phyloP scores from a whole-genome alignment of 1,284 basidiomycete species.

The Rhodotorula glutinis region DNA sequence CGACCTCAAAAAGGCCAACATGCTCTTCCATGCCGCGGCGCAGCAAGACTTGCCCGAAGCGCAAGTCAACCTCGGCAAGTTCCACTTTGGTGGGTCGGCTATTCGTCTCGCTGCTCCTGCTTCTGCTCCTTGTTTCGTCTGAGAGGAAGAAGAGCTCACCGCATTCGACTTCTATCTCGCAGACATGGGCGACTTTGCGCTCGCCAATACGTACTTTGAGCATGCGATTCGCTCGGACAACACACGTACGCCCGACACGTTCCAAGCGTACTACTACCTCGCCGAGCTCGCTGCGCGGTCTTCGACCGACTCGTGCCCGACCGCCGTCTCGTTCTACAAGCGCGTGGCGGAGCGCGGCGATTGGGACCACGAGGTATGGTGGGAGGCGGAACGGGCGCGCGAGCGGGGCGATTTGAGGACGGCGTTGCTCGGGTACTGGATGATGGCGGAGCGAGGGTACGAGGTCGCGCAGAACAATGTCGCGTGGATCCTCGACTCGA shows the following conservation, averaged over 20 bases:
- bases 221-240: slow-evolving; percentile 70
- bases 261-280: slow-evolving; percentile 88
- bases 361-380: slow-evolving; percentile 76
- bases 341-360: slow-evolving; percentile 79
- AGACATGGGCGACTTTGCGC: slow-evolving; percentile 63
- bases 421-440: slow-evolving; percentile 88
- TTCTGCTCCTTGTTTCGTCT: background rate
- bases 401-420: slow-evolving; percentile 61
- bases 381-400: slow-evolving; percentile 79
- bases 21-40: slow-evolving; percentile 75
- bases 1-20: slow-evolving; percentile 57
- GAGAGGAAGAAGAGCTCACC: too few species aligned
- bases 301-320: slow-evolving; percentile 62
- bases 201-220: slow-evolving; percentile 72
- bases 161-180: background rate
- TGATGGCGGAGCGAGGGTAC: slow-evolving; percentile 85
- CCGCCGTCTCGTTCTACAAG: slow-evolving; percentile 86
- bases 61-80: slow-evolving; percentile 82
- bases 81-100: slow-evolving; percentile 63
- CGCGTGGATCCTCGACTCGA: slow-evolving; percentile 87
- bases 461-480: slow-evolving; percentile 95
- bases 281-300: slow-evolving; percentile 66
- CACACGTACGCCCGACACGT: slow-evolving; percentile 58
- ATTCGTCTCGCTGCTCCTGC: slow-evolving; percentile 4
- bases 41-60: slow-evolving; percentile 83